Percentiles rank a stretch among this genome's conserved stretches.
These are phyloP conservation scores for Mortierella polycephala DNA, from an alignment of 371 early-diverging fungal species.

Conservation along the genomic window DNA sequence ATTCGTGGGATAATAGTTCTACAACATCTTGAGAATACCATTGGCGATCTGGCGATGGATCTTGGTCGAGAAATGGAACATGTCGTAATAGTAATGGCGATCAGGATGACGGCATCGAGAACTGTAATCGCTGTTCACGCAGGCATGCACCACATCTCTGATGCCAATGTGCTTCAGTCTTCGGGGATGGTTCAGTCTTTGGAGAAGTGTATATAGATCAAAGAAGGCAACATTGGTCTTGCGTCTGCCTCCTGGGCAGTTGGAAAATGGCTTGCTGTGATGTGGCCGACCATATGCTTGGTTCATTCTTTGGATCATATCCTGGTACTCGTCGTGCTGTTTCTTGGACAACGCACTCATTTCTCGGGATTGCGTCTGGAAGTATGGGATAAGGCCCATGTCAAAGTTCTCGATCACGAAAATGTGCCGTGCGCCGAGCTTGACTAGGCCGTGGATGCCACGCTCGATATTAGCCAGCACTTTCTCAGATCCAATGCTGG, in stretches of 20 bases:
- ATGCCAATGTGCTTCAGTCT: conserved; percentile 22
- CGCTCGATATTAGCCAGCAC: conserved; percentile 28
- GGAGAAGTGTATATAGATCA: conserved; percentile 17
- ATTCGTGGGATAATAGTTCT: too few relatives aligned
- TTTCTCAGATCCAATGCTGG: conserved; percentile 1
- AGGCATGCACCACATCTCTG: conserved; percentile 26
- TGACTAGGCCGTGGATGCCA: conserved; percentile 31
- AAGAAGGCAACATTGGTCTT: conserved; percentile 34
- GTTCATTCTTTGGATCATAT: conserved; percentile 9
- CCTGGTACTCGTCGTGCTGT: conserved; percentile 18
- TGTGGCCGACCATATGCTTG: conserved; percentile 22
- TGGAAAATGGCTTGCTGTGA: conserved; percentile 5
- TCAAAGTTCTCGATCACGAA: conserved; percentile 33
- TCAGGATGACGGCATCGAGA: conserved; percentile 12
- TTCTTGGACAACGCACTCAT: conserved; percentile 13
- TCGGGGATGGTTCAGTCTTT: conserved; percentile 6
- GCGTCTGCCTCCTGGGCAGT: not conserved
- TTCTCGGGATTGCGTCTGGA: conserved; percentile 14
- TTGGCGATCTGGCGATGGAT: conserved; percentile 30
- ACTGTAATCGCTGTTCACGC: conserved; percentile 11
- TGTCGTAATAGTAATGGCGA: conserved; percentile 27
- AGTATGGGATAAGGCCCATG: conserved; percentile 24
- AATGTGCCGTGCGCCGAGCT: conserved; percentile 26
- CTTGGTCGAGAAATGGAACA: conserved; percentile 31
- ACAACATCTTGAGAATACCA: conserved; percentile 18